Conservation (phyloP, 768 basidiomycete species). For the Suillus clintonianus region DNA sequence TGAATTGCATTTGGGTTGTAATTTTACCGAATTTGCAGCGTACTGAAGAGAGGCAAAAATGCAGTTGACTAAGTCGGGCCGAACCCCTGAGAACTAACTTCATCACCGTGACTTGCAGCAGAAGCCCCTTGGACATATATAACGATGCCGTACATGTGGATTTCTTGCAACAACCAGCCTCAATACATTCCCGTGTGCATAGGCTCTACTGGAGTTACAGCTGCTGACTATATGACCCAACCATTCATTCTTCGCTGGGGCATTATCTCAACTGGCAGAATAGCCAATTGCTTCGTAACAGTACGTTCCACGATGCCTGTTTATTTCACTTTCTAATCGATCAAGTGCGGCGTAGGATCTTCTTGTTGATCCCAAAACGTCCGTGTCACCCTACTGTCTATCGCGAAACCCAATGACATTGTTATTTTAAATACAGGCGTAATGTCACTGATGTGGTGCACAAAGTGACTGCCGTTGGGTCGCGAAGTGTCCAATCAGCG, state of each 20-base stretch:
- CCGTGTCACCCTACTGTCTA: slow-evolving; percentile 24
- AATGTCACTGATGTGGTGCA: slow-evolving; percentile 65
- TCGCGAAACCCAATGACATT: neutral
- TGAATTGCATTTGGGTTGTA: neutral
- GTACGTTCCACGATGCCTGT: slow-evolving; percentile 35
- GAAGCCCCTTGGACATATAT: neutral
- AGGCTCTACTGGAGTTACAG: too few species aligned
- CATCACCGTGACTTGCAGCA: neutral
- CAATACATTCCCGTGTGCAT: neutral
- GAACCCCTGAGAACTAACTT: neutral
- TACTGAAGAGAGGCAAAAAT: neutral
- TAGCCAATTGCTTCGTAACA: slow-evolving; percentile 68
- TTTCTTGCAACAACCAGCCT: neutral
- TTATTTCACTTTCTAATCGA: neutral
- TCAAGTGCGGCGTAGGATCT: slow-evolving; percentile 55
- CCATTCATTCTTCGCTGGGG: slow-evolving; percentile 72
- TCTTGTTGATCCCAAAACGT: slow-evolving; percentile 75
- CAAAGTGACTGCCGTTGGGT: slow-evolving; percentile 75
- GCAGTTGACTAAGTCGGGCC: slow-evolving; percentile 1
- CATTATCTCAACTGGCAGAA: slow-evolving; percentile 81
- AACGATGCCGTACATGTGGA: neutral
- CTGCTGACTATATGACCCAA: slow-evolving; percentile 15
- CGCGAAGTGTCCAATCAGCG: slow-evolving; percentile 69
- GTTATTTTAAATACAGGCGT: slow-evolving; percentile 53
- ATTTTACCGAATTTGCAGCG: neutral